phyloP scores from a whole-genome alignment of 306 rosid genomes.

The Begonia fuchsioides region DNA sequence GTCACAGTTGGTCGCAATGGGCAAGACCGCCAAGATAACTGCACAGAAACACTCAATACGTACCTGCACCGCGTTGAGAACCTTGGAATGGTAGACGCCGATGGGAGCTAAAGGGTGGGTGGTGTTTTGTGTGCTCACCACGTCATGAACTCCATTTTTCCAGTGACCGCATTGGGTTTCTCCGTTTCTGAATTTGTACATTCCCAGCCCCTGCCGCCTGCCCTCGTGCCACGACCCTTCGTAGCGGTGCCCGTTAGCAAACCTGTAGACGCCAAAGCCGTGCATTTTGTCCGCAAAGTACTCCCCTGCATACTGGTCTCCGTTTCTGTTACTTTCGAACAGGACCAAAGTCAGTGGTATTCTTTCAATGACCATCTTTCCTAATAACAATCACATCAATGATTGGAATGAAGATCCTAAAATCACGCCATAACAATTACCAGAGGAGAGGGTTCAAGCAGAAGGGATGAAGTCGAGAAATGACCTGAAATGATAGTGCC shows the following conservation, averaged over 20 bases:
- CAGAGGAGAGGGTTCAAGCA: no score
- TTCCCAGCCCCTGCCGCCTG: conserved; percentile 94
- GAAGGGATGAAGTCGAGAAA: not conserved
- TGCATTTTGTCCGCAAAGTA: no score
- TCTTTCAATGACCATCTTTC: no score
- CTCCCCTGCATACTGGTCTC: conserved; percentile 84
- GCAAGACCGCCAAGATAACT: no score
- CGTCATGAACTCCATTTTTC: conserved; percentile 83
- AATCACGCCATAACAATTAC: no score
- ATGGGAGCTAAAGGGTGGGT: conserved; percentile 61
- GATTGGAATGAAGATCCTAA: no score
- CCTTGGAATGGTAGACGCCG: conserved; percentile 81
- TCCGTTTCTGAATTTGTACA: conserved; percentile 85
- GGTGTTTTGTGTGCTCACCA: conserved; percentile 73
- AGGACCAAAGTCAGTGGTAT: no score
- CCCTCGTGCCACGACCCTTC: conserved; percentile 99
- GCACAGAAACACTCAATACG: no score
- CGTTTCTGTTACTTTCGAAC: conserved; percentile 34
- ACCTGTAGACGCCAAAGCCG: conserved; percentile 85
- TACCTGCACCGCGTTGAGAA: conserved; percentile 83
- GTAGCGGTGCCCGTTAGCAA: conserved; percentile 81
- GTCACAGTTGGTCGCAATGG: no score
- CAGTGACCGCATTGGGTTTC: conserved; percentile 97
- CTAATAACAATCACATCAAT: no score
- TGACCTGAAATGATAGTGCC: conserved; percentile 97